Base-by-base conservation (phyloP, 352 stramenopile genomes). In the Thalassiosira sp. region DNA sequence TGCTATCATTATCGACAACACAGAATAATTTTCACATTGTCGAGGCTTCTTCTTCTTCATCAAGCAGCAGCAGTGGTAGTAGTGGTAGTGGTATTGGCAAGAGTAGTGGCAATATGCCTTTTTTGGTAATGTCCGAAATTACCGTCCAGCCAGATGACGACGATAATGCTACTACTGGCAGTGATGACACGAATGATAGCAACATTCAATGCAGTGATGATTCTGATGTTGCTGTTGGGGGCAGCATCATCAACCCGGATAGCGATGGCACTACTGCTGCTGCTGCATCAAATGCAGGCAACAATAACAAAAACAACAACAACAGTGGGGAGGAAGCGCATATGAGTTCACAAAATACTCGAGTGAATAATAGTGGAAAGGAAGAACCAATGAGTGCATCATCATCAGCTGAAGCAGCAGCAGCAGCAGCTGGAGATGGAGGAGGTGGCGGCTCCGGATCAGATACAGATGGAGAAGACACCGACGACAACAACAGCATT, bases 81-180 rank as follows among this genome's bases (percentile, higher is more conserved):
- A 77, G 49, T 48, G 65, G 49, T 18, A 70, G n/a, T 16, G 40
- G 25, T 18, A 61, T 51, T n/a, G n/a, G n/a, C n/a, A n/a, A n/a
- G n/a, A n/a, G n/a, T 49, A 48, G 31, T 45, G 56, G 46, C 16
- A 66, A 66, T 37, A 27, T 42, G 28, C 57, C 62, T 11, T 81
- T 81, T 33, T 40, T 81, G 37, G 63, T 75, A 33, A 57, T 81
- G 72, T 81, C 72, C 13, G 72, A 81, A 60, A 76, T 76, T 28
- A 60, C 51, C 16, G 33, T 76, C 2, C 40, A 64, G 20, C 2
- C 40, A 46, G 16, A 58, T 35, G 40, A 28, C 24, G 25, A 2
- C 27, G 27, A 37, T 25, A 16, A 43, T 11, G n/a, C 43, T 33
- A 27, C 1, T 27, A 13, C 10, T 13, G 28, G 3, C 11, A 16